phyloP scores from a whole-genome alignment of 2,329 filamentous ascomycete species.

The Penicillium vulpinum region DNA sequence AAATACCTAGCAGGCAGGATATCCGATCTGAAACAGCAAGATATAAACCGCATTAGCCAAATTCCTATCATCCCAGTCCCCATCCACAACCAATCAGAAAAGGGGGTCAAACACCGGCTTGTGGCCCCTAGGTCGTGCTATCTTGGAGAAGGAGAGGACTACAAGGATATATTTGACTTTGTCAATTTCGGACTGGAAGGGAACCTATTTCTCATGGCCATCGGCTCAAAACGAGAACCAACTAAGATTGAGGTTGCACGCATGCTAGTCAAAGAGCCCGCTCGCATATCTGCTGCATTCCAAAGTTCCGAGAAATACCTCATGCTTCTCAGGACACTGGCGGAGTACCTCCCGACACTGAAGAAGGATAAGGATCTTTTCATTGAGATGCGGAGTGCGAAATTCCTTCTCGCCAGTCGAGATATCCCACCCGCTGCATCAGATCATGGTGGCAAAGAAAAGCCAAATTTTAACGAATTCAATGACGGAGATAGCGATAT shows the following conservation, averaged over 20 bases:
- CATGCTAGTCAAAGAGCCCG: conserved; percentile 80
- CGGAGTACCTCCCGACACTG: conserved; percentile 67
- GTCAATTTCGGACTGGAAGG: conserved; percentile 88
- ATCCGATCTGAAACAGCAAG: conserved; percentile 66
- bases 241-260: conserved; percentile 81
- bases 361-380: conserved; percentile 79
- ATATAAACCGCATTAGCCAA: conserved; percentile 61
- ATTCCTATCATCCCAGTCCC: conserved; percentile 71
- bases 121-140: conserved; percentile 75
- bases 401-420: conserved; percentile 80
- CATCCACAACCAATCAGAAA: conserved; percentile 39
- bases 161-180: conserved; percentile 92
- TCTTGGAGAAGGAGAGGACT: conserved; percentile 70
- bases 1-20: conserved; percentile 79
- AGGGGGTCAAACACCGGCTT: conserved; percentile 50
- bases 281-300: conserved; percentile 75
- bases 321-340: conserved; percentile 74
- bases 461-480: conserved; percentile 32
- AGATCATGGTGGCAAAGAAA: conserved; percentile 18
- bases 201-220: conserved; percentile 83
- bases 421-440: conserved; percentile 56
- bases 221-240: conserved; percentile 88
- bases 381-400: conserved; percentile 69
- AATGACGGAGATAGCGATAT: conserved; percentile 62
- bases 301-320: conserved; percentile 84